A percentile compares a stretch with the other conserved stretches of the same genome.
Conservation (phyloP, 176 grass and related monocot genomes). For the Triticum monococcum region DNA sequence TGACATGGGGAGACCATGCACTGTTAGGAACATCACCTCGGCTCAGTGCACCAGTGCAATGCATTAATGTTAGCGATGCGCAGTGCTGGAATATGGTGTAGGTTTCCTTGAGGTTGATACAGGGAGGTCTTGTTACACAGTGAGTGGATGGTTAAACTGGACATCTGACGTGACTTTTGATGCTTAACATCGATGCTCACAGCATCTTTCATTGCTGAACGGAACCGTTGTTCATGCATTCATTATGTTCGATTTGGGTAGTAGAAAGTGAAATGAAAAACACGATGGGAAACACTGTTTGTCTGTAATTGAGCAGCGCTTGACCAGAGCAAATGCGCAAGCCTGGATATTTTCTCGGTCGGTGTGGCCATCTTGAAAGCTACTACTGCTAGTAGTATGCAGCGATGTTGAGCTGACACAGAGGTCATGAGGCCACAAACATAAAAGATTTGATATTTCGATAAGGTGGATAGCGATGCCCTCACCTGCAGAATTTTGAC, state of each 20-base stretch:
- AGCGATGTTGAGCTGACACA: conserved; percentile 11
- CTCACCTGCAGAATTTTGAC: conserved; percentile 40
- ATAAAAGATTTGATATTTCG: background rate
- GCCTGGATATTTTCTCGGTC: background rate
- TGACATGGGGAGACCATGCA: background rate
- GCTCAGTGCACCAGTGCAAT: background rate
- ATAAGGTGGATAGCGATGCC: conserved; percentile 3
- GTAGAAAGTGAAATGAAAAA: background rate
- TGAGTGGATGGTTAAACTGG: background rate
- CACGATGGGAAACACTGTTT: background rate
- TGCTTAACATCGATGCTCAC: background rate
- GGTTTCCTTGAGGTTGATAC: background rate
- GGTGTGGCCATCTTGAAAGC: background rate
- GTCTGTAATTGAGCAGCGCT: background rate
- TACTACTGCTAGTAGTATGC: background rate
- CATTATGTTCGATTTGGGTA: background rate
- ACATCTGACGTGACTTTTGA: background rate
- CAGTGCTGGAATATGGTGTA: background rate
- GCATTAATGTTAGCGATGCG: background rate
- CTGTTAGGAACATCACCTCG: conserved; percentile 25
- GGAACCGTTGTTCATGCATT: background rate
- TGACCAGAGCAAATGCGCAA: background rate
- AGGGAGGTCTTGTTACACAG: background rate
- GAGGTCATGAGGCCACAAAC: background rate
- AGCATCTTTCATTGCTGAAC: background rate